Percentiles rank a stretch among this genome's conserved stretches.
Conservation (phyloP, 2,329 filamentous ascomycete genomes). For the Herpotrichia juniperi region DNA sequence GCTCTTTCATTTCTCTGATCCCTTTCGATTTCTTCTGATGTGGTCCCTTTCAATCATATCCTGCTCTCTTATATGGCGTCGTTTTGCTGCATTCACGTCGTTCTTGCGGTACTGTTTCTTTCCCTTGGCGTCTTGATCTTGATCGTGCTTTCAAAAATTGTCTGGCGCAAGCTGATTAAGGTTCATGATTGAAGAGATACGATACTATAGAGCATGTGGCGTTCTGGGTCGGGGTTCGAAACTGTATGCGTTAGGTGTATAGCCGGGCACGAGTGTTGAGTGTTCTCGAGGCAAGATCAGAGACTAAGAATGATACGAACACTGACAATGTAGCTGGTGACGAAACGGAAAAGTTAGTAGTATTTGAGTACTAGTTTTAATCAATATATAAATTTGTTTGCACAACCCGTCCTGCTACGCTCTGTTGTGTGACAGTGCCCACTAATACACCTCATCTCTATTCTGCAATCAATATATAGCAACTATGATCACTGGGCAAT, state of each 20-base stretch:
- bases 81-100: background rate
- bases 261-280: background rate
- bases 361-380: too few relatives aligned
- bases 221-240: background rate
- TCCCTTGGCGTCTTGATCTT: background rate
- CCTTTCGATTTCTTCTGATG: background rate
- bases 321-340: too few relatives aligned
- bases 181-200: conserved; percentile 3
- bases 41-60: background rate
- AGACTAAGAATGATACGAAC: too few relatives aligned
- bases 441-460: too few relatives aligned
- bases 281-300: too few relatives aligned
- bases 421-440: too few relatives aligned
- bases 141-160: background rate
- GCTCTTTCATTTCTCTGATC: background rate
- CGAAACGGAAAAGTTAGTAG: too few relatives aligned
- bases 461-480: too few relatives aligned
- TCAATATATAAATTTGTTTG: too few relatives aligned
- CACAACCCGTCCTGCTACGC: too few relatives aligned
- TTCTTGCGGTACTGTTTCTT: too few relatives aligned
- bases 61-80: background rate
- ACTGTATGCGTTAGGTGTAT: background rate
- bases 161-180: background rate
- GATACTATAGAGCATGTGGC: conserved; percentile 12
- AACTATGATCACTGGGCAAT: too few relatives aligned